Conservation (phyloP, 2,329 filamentous ascomycete species). For the Saccharata proteae region DNA sequence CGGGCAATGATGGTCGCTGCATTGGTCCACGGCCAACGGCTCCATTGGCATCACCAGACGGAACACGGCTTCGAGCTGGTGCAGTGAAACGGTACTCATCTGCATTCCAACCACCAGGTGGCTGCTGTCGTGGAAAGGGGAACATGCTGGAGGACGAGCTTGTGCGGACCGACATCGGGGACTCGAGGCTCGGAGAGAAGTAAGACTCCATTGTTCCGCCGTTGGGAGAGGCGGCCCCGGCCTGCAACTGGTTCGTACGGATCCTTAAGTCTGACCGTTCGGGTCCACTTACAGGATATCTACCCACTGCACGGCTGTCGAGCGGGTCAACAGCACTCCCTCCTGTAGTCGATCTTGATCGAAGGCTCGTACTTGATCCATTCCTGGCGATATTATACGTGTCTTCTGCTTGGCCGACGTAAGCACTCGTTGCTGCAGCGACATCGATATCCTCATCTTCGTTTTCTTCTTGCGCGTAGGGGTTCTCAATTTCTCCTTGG, state of each 20-base stretch:
- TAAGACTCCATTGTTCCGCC: constrained; percentile 69
- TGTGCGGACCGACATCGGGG: constrained; percentile 62
- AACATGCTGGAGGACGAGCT: constrained; percentile 66
- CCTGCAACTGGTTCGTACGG: constrained; percentile 46
- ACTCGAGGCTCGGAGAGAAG: constrained; percentile 79
- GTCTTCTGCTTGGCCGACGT: constrained; percentile 28
- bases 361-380: constrained; percentile 61
- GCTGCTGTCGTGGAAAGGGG: constrained; percentile 63
- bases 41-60: constrained; percentile 63
- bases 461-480: constrained; percentile 55
- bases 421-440: constrained; percentile 9
- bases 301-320: too few relatives aligned
- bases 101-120: constrained; percentile 53
- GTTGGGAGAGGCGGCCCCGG: constrained; percentile 42
- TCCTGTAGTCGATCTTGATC: constrained; percentile 63
- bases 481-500: constrained; percentile 60
- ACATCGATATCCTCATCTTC: constrained; percentile 40
- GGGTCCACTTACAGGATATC: too few relatives aligned
- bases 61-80: constrained; percentile 68
- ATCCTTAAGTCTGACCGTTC: too few relatives aligned
- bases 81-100: constrained; percentile 78
- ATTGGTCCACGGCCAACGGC: constrained; percentile 49
- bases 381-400: constrained; percentile 52
- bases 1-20: constrained; percentile 69
- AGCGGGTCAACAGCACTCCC: constrained; percentile 40